Conservation (phyloP, 805 yeast species). For the Torulaspora gathmanii region DNA sequence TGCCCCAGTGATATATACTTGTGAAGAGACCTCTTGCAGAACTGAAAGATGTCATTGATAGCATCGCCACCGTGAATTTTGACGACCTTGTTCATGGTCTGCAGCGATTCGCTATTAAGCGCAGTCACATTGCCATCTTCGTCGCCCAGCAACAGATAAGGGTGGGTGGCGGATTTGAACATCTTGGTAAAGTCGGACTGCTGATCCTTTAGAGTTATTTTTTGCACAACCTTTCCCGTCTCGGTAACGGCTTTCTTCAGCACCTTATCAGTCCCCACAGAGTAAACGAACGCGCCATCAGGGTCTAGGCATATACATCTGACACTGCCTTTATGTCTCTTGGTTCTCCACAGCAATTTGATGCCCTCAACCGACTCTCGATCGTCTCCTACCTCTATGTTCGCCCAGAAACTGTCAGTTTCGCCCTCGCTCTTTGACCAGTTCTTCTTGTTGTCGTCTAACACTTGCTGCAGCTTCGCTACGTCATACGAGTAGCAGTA, state of each 20-base stretch:
- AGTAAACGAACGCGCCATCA: slow-evolving; percentile 47
- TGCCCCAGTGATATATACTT: slow-evolving; percentile 78
- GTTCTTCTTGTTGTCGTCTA: slow-evolving; percentile 23
- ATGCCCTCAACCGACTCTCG: slow-evolving; percentile 27
- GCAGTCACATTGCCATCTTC: slow-evolving; percentile 68
- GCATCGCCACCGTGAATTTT: slow-evolving; percentile 69
- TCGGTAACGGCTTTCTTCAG: slow-evolving; percentile 66
- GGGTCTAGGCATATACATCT: slow-evolving; percentile 62
- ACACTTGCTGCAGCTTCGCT: slow-evolving; percentile 37
- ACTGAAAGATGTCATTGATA: slow-evolving; percentile 65
- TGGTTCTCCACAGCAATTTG: slow-evolving; percentile 68
- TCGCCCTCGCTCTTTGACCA: slow-evolving; percentile 25
- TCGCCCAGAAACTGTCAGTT: slow-evolving; percentile 40
- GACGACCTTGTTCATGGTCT: slow-evolving; percentile 45
- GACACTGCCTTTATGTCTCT: slow-evolving; percentile 85
- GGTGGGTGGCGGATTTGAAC: slow-evolving; percentile 35
- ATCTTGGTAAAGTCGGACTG: slow-evolving; percentile 35
- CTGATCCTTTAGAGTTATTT: slow-evolving; percentile 33
- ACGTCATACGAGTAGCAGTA: slow-evolving; percentile 56
- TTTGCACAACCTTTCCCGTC: slow-evolving; percentile 71
- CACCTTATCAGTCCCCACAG: slow-evolving; percentile 76
- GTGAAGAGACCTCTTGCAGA: slow-evolving; percentile 63
- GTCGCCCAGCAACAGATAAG: slow-evolving; percentile 50
- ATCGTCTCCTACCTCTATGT: slow-evolving; percentile 16
- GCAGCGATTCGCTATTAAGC: slow-evolving; percentile 53